Percentiles rank a stretch among this genome's conserved stretches.
phyloP scores from a whole-genome alignment of 1,139 yeast species.

The Pichia sp. region DNA sequence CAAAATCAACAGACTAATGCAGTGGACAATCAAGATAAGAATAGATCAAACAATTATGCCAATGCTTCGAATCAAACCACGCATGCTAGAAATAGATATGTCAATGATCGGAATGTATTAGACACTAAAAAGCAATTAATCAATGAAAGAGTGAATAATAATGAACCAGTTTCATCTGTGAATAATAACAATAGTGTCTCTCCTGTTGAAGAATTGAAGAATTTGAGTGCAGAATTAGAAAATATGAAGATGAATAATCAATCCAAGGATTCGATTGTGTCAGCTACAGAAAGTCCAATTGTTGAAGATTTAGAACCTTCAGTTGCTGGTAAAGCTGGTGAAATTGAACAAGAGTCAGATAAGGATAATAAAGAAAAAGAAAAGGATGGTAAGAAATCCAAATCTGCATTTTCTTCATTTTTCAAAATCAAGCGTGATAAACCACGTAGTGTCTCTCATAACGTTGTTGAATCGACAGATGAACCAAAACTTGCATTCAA shows the following conservation, averaged over 20 bases:
- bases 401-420: conserved; percentile 20
- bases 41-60: neutral
- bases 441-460: conserved; percentile 12
- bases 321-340: neutral
- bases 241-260: neutral
- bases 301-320: neutral
- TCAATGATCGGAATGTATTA: conserved; percentile 1
- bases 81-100: conserved; percentile 10
- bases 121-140: neutral
- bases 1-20: conserved; percentile 1
- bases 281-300: neutral
- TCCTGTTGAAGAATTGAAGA: neutral
- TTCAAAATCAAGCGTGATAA: conserved; percentile 21
- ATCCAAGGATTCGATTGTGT: neutral
- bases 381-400: conserved; percentile 13
- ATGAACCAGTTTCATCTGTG: neutral
- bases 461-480: conserved; percentile 1
- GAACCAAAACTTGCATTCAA: conserved; percentile 13
- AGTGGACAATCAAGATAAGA: conserved; percentile 1
- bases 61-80: neutral
- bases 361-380: conserved; percentile 6
- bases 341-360: conserved; percentile 4
- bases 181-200: neutral
- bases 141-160: neutral
- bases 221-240: neutral